Conservation (phyloP, 805 yeast genomes). For the Wickerhamomyces sydowiorum region DNA sequence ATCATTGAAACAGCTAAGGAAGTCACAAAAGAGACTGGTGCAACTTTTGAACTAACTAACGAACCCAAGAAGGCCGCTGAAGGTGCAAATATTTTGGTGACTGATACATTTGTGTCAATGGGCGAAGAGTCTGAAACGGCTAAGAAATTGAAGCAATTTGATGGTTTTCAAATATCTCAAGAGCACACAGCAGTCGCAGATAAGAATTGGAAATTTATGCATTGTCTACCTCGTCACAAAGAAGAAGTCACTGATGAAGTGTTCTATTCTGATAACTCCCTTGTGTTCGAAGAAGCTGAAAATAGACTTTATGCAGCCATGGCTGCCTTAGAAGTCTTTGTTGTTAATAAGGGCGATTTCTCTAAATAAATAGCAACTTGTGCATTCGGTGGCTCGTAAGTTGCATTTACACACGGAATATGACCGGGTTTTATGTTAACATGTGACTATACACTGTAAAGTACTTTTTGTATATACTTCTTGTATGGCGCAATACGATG, state of each 20-base stretch:
- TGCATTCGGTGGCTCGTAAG: background rate
- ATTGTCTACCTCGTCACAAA: slow-evolving; percentile 91
- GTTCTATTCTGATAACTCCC: slow-evolving; percentile 74
- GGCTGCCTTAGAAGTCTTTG: slow-evolving; percentile 87
- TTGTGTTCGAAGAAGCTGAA: slow-evolving; percentile 95
- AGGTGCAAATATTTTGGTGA: slow-evolving; percentile 77
- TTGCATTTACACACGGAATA: no score
- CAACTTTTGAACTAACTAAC: slow-evolving; percentile 52
- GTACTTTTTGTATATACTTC: no score
- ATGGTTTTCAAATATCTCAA: slow-evolving; percentile 77
- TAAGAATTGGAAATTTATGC: slow-evolving; percentile 90
- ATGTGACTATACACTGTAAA: no score
- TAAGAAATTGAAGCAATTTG: slow-evolving; percentile 70
- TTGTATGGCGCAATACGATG: background rate
- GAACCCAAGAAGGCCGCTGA: slow-evolving; percentile 73
- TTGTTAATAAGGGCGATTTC: slow-evolving; percentile 72
- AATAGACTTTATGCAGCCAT: slow-evolving; percentile 95
- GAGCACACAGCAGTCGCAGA: slow-evolving; percentile 55
- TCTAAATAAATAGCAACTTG: slow-evolving; percentile 5
- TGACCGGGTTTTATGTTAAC: no score
- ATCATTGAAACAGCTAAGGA: slow-evolving; percentile 50
- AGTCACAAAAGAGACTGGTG: slow-evolving; percentile 45
- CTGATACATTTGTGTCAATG: slow-evolving; percentile 98
- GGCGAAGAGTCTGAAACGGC: slow-evolving; percentile 85
- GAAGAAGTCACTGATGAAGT: slow-evolving; percentile 95